Evolutionary conservation across 345 rosid species (phyloP).

Genomic region (Aethionema arabicum): DNA sequence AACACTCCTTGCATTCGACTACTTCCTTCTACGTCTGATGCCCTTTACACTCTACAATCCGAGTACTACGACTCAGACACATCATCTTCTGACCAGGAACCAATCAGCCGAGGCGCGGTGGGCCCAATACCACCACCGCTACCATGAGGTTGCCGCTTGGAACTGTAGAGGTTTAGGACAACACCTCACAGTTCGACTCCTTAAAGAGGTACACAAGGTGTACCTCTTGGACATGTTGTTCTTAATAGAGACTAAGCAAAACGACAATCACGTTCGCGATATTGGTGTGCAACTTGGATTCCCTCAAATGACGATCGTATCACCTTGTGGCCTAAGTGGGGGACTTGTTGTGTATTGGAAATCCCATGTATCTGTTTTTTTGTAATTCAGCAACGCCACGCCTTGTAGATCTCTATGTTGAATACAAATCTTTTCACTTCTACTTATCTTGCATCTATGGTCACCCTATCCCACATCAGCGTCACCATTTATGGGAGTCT

Average conservation of each 20-base stretch:
- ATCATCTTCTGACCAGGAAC: no score
- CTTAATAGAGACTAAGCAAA: neutral
- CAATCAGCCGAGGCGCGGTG: no score
- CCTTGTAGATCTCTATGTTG: neutral
- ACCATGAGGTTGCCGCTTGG: no score
- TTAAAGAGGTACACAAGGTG: neutral
- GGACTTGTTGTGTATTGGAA: neutral
- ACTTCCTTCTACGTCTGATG: no score
- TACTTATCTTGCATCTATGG: neutral
- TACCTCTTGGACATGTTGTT: neutral
- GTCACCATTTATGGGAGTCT: neutral
- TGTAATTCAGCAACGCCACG: neutral
- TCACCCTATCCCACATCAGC: neutral
- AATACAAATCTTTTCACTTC: neutral
- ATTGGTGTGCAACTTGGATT: neutral
- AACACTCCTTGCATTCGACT: no score
- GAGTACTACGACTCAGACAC: no score
- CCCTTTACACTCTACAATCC: no score
- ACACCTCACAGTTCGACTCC: no score
- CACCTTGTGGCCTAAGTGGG: neutral
- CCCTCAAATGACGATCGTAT: neutral
- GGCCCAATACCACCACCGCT: no score
- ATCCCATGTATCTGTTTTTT: neutral
- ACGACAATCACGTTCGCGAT: neutral
- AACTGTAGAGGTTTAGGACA: no score